These are phyloP conservation scores for Staphylotrichum longicolle DNA, from an alignment of 495 filamentous ascomycete genomes.

Conservation along the genomic window DNA sequence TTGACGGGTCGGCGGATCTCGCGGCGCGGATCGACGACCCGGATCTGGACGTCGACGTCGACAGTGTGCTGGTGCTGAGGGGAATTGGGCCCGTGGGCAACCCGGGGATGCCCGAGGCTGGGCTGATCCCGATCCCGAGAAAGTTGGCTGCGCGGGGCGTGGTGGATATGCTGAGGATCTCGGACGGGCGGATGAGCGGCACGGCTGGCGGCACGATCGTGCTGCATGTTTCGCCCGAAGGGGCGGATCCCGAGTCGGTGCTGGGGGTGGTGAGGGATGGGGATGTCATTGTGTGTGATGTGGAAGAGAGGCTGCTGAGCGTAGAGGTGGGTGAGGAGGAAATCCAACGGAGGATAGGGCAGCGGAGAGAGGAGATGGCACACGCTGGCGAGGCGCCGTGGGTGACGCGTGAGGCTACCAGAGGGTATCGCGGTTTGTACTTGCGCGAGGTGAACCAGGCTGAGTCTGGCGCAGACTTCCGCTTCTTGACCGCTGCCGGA, in stretches of 20 bases:
- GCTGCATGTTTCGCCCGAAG: slow-evolving; percentile 63
- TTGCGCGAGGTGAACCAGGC: slow-evolving; percentile 63
- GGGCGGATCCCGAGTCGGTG: slow-evolving; percentile 53
- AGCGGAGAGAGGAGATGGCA: slow-evolving; percentile 29
- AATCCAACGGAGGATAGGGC: slow-evolving; percentile 41
- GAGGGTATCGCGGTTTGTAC: slow-evolving; percentile 66
- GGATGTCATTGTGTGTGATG: slow-evolving; percentile 56
- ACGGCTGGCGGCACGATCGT: slow-evolving; percentile 69
- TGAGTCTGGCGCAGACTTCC: slow-evolving; percentile 62
- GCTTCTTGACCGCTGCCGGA: slow-evolving; percentile 57
- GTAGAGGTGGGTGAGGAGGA: slow-evolving; percentile 51
- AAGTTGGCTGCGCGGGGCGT: slow-evolving; percentile 60
- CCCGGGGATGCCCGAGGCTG: slow-evolving; percentile 69
- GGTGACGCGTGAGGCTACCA: slow-evolving; percentile 39
- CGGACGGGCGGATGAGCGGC: slow-evolving; percentile 66
- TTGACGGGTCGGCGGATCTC: slow-evolving; percentile 55
- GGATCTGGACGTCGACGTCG: slow-evolving; percentile 47
- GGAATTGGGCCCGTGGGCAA: slow-evolving; percentile 63
- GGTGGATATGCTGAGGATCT: slow-evolving; percentile 63
- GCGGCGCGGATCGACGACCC: slow-evolving; percentile 58
- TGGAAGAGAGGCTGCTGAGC: slow-evolving; percentile 43
- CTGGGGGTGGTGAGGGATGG: slow-evolving; percentile 61
- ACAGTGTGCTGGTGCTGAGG: slow-evolving; percentile 59
- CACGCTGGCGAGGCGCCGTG: slow-evolving; percentile 30
- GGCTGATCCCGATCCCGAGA: slow-evolving; percentile 62